Conservation (phyloP, 2,329 filamentous ascomycete genomes). For the Herpotrichia juniperi region DNA sequence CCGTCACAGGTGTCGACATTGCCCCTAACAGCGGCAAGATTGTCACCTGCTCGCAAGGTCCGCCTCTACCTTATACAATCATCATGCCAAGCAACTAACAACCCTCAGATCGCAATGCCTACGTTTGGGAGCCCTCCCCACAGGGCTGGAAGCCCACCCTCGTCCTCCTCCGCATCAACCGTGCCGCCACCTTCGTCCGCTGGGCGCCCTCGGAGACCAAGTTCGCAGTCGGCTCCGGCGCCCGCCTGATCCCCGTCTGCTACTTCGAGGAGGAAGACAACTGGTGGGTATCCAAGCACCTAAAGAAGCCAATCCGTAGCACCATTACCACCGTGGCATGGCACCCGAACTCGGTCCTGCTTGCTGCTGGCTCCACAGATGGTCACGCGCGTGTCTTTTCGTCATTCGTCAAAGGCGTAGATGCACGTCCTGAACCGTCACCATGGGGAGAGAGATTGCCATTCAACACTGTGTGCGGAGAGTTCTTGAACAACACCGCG, state of each 20-base stretch:
- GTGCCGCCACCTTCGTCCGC: conserved; percentile 93
- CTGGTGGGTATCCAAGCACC: conserved; percentile 99
- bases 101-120: conserved; percentile 83
- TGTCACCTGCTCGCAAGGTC: conserved; percentile 95
- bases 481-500: conserved; percentile 93
- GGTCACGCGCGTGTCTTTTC: conserved; percentile 95
- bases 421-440: conserved; percentile 81
- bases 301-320: conserved; percentile 98
- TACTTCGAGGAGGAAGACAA: conserved; percentile 99
- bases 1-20: conserved; percentile 94
- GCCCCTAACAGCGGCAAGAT: conserved; percentile 89
- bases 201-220: conserved; percentile 98
- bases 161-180: conserved; percentile 94
- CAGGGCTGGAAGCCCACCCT: conserved; percentile 95
- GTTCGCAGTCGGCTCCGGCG: conserved; percentile 95
- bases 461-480: conserved; percentile 98
- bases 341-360: conserved; percentile 96
- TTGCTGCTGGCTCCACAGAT: conserved; percentile 95
- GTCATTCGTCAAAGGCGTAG: conserved; percentile 94
- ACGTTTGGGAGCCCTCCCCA: conserved; percentile 96
- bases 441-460: conserved; percentile 95
- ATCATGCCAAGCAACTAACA: conserved; percentile 21
- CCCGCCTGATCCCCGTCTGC: conserved; percentile 93
- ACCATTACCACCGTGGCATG: conserved; percentile 94
- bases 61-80: conserved; percentile 16